These are phyloP conservation scores for Bigelowiella natans DNA, from an alignment of 78 protist genomes.

Conservation along the genomic window DNA sequence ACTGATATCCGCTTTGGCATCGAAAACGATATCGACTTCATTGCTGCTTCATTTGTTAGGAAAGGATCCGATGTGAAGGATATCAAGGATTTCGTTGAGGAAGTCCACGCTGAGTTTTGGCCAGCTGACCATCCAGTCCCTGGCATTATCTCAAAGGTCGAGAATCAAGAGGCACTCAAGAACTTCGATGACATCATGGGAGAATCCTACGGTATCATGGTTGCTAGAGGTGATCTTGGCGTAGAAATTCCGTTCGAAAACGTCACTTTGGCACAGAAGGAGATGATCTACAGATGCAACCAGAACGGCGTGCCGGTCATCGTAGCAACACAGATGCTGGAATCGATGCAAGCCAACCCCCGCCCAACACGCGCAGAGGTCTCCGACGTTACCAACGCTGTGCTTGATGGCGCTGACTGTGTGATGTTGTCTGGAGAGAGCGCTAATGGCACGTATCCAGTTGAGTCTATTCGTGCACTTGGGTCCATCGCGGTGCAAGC, in stretches of 20 bases:
- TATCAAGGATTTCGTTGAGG: neutral
- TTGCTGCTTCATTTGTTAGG: slow-evolving; percentile 54
- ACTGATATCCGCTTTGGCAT: slow-evolving; percentile 47
- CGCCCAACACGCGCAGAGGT: slow-evolving; percentile 87
- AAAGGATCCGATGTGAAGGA: slow-evolving; percentile 5
- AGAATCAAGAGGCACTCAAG: slow-evolving; percentile 58
- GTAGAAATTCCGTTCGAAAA: slow-evolving; percentile 63
- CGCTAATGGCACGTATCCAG: slow-evolving; percentile 54
- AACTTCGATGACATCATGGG: slow-evolving; percentile 66
- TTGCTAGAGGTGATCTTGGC: slow-evolving; percentile 58
- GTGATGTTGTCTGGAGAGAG: slow-evolving; percentile 65
- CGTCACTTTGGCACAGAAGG: slow-evolving; percentile 71
- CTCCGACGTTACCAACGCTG: slow-evolving; percentile 56
- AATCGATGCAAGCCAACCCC: slow-evolving; percentile 69
- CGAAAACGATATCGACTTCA: slow-evolving; percentile 45
- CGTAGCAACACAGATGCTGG: slow-evolving; percentile 54
- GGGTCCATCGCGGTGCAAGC: neutral
- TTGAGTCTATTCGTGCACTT: slow-evolving; percentile 21
- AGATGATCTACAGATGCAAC: slow-evolving; percentile 62
- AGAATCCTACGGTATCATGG: slow-evolving; percentile 79
- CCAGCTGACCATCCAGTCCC: neutral
- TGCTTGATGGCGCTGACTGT: slow-evolving; percentile 55
- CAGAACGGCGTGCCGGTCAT: slow-evolving; percentile 46
- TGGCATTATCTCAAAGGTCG: slow-evolving; percentile 73
- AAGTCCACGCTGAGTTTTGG: neutral